These are phyloP conservation scores for Prunus yedoensis DNA, from an alignment of 331 rosid genomes.

Conservation along the genomic window DNA sequence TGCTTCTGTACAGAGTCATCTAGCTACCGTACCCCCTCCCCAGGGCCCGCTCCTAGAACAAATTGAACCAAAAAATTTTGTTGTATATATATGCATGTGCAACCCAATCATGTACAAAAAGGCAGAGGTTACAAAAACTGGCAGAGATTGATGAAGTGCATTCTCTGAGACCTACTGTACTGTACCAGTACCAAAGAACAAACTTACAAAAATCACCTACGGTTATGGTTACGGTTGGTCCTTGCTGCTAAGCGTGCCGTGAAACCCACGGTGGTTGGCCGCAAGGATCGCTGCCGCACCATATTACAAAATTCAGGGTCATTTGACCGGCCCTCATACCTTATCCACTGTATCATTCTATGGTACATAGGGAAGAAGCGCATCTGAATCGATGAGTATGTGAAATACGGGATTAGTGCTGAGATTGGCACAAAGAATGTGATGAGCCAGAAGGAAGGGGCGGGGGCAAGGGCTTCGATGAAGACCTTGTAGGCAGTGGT, in stretches of 20 bases:
- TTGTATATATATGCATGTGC: slow-evolving; percentile 1
- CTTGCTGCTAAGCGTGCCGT: slow-evolving; percentile 82
- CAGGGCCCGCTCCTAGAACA: slow-evolving; percentile 12
- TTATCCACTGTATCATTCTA: slow-evolving; percentile 66
- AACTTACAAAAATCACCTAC: slow-evolving; percentile 23
- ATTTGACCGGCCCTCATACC: slow-evolving; percentile 48
- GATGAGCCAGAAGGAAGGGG: slow-evolving; percentile 72
- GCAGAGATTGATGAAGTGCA: slow-evolving; percentile 24
- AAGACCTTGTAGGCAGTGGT: slow-evolving; percentile 71
- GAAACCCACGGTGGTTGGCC: slow-evolving; percentile 55
- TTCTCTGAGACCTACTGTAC: not conserved
- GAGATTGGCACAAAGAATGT: slow-evolving; percentile 61
- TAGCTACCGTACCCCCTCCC: slow-evolving; percentile 12
- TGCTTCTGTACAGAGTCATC: slow-evolving; percentile 25
- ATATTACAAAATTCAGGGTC: slow-evolving; percentile 58
- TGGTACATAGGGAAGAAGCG: slow-evolving; percentile 83
- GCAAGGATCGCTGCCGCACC: slow-evolving; percentile 55
- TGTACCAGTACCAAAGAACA: not conserved
- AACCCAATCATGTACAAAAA: slow-evolving; percentile 2
- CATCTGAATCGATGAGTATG: slow-evolving; percentile 62
- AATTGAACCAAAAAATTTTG: slow-evolving; percentile 6
- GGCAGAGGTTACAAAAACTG: slow-evolving; percentile 3
- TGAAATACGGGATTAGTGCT: slow-evolving; percentile 65
- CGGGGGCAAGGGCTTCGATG: slow-evolving; percentile 71
- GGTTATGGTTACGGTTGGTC: slow-evolving; percentile 31